These are phyloP conservation scores for Syzygium grande DNA, from an alignment of 345 rosid genomes.

Conservation along the genomic window DNA sequence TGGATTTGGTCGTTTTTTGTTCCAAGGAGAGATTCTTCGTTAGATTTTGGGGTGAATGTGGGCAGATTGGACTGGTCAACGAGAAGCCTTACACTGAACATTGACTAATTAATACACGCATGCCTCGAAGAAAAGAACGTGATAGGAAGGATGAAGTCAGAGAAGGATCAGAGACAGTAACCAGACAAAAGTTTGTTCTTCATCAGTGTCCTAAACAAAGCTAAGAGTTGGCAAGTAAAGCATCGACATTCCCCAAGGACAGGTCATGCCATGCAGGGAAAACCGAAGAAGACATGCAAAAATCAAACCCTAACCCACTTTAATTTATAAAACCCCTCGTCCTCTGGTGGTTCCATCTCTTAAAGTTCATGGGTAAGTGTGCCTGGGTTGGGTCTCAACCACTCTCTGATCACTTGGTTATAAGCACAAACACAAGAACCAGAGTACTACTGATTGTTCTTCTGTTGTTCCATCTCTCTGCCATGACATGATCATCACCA, in stretches of 20 bases:
- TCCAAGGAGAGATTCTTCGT: not conserved
- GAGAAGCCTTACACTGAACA: not conserved
- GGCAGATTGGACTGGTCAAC: not conserved
- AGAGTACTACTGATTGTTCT: not conserved
- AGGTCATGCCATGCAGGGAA: not conserved
- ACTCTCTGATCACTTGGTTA: not conserved
- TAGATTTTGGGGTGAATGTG: not conserved
- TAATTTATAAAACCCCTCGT: not conserved
- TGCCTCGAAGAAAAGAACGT: not conserved
- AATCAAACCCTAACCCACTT: not conserved
- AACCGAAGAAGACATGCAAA: not conserved
- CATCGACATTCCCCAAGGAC: not conserved
- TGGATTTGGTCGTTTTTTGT: not conserved
- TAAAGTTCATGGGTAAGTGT: not conserved
- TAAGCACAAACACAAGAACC: not conserved
- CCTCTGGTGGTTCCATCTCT: not conserved
- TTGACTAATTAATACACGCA: not conserved
- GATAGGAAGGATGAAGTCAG: not conserved
- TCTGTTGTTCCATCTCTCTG: not conserved
- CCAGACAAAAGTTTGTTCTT: not conserved
- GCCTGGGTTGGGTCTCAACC: not conserved
- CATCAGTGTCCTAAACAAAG: not conserved
- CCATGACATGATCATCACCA: not conserved
- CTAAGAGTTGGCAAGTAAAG: not conserved
- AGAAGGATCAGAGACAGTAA: not conserved